Conservation (phyloP, 192 early-diverging fungal genomes). For the Diversispora epigaea region DNA sequence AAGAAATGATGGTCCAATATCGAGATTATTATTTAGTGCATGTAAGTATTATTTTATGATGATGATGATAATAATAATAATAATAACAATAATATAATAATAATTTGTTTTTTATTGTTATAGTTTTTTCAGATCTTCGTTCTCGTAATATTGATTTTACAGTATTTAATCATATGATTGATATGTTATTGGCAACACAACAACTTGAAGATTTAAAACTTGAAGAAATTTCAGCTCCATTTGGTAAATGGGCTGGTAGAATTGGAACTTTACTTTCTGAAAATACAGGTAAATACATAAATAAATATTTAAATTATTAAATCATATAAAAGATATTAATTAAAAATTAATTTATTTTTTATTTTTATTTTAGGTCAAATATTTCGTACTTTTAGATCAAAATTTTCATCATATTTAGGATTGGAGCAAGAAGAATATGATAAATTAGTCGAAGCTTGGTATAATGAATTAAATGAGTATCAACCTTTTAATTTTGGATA, state of each 20-base stretch:
- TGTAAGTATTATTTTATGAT: not conserved
- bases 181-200: not conserved
- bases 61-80: not conserved
- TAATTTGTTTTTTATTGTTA: not conserved
- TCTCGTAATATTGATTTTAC: not conserved
- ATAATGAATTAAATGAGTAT: slow-evolving; percentile 1
- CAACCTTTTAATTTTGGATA: slow-evolving; percentile 9
- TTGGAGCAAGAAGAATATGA: slow-evolving; percentile 8
- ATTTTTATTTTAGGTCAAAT: not conserved
- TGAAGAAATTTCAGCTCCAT: not conserved
- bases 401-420: not conserved
- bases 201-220: not conserved
- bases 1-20: slow-evolving; percentile 20
- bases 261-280: not conserved
- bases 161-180: not conserved
- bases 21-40: slow-evolving; percentile 9
- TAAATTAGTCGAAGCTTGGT: slow-evolving; percentile 14
- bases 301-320: not conserved
- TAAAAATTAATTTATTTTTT: not conserved
- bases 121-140: not conserved
- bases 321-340: not conserved
- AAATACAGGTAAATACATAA: not conserved
- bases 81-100: not conserved
- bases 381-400: slow-evolving; percentile 13
- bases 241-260: slow-evolving; percentile 20